Base-by-base conservation (phyloP, 2,329 filamentous ascomycete species). In the Arachnopeziza araneosa region DNA sequence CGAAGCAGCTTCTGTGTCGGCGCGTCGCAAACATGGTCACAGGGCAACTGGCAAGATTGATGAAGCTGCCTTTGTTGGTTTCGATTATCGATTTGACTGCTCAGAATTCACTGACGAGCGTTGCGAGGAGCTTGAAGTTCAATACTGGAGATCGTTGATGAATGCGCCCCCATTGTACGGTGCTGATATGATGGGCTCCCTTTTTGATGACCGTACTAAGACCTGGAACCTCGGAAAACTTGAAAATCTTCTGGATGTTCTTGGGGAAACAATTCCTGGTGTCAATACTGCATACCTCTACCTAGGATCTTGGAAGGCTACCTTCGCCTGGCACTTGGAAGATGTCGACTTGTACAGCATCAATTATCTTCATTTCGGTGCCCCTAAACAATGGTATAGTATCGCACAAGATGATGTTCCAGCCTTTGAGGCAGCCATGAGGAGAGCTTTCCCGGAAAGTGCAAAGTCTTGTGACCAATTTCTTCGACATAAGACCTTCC, bases 301-400 rank as follows among this genome's bases (percentile, higher is more conserved):
- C 72, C 81, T 99, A 61, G 95, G 95, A 51, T 99, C 99, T 95
- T 99, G 95, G 95, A 98, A 98, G 75, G 93, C 95, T 14, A 98
- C 95, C 0, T 99, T 99, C 73, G 95, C 95, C 9, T 99, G 95
- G 95, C 95, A 99, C 82, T 78, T 99, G 57, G 95, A 99, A 73
- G 95, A 99, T 73, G 93, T 99, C 50, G 95, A 99, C 77, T 83
- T 99, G 4, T 99, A 99, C 84, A 98, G 93, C 74, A 99, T 99
- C 81, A 99, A 99, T 77, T 99, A 97, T 74, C 92, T 99, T 61
- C 95, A 99, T 72, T 99, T 99, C 73, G 95, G 95, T 58, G 95
- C 95, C 1, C 95, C 95, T 0, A 99, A 99, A 76, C 95, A 99
- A 74, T 99, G 95, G 95, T 99, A 99, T 77, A 97, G 93, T 75